Percentiles rank a stretch among this genome's conserved stretches.
These are phyloP conservation scores for Ophiosphaerella herpotricha DNA, from an alignment of 2,329 filamentous ascomycete species.

Conservation along the genomic window DNA sequence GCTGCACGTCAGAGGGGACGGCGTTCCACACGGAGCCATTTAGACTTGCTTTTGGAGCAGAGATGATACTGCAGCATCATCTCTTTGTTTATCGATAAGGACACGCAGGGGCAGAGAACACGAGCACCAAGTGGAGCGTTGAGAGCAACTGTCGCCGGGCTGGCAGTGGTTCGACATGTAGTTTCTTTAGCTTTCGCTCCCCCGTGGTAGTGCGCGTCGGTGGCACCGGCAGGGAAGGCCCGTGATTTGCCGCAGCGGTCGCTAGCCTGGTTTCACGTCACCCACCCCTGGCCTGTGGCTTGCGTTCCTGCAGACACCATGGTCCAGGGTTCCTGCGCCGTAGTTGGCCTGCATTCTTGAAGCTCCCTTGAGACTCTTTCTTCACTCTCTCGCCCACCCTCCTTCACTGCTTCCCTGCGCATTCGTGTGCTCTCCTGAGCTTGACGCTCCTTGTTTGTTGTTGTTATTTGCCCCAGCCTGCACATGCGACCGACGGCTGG, in stretches of 20 bases:
- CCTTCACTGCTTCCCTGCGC: slow-evolving; percentile 12
- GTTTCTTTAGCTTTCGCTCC: no score
- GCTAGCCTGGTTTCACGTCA: slow-evolving; percentile 20
- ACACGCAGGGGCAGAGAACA: slow-evolving; percentile 1
- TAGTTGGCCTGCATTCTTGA: background rate
- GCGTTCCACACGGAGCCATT: no score
- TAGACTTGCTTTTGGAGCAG: no score
- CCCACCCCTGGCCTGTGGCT: slow-evolving; percentile 23
- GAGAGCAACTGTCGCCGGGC: slow-evolving; percentile 8
- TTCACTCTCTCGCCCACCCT: slow-evolving; percentile 7
- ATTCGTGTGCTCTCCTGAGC: slow-evolving; percentile 22
- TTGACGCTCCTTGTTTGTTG: slow-evolving; percentile 21
- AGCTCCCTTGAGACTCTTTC: slow-evolving; percentile 16
- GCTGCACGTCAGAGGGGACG: no score
- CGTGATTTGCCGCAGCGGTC: slow-evolving; percentile 27
- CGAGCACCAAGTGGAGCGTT: slow-evolving; percentile 2
- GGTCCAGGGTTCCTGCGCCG: slow-evolving; percentile 20
- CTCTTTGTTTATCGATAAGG: slow-evolving; percentile 19
- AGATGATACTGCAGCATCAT: no score
- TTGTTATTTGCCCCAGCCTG: slow-evolving; percentile 18
- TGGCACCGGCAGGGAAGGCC: slow-evolving; percentile 11
- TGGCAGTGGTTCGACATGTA: no score
- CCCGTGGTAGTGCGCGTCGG: slow-evolving; percentile 1
- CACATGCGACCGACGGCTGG: slow-evolving; percentile 33
- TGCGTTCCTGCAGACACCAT: slow-evolving; percentile 22